Base-by-base conservation (phyloP, 164 flowering plant species). In the Dillenia turbinata region DNA sequence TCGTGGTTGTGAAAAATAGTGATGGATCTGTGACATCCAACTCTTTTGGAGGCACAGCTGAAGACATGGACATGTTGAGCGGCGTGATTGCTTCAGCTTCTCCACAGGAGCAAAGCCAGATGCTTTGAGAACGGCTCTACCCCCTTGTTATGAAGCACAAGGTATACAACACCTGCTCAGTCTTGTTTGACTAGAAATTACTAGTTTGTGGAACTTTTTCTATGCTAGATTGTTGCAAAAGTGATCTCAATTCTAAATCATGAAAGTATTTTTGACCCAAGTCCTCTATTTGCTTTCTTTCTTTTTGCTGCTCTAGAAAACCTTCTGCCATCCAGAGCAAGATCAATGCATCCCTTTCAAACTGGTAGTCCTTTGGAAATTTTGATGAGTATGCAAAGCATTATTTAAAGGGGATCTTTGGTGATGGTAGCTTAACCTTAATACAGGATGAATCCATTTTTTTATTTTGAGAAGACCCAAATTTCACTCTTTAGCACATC, bases 41-140 rank as follows among this genome's bases (percentile, higher is more conserved):
- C 47, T 26, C 81, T 57, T 65, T 54, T 75, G 83, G 65, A 59
- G 47, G 58, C 14, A 68, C 63, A 13, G n/a, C 71, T 50, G 76
- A 75, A 40, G 81, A 75, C 17, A 55, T 78, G n/a, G 84, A 84
- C 64, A 73, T 68, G 73, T 71, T 85, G 73, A 86, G 83, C 69
- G 81, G 79, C 75, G 66, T 74, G 92, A 86, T 89, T 57, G 78
- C 92, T 52, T 83, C 88, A 24, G 83, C 90, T 66, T 48, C 88
- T 24, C 91, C 92, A 1, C 80, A 80, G 57, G 80, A 83, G 54
- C 89, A 85, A 76, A 92, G 88, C 62, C 83, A 77, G 63, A 82
- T 89, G 40, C 80, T 92, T 55, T 96, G 98, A 24, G 92, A 87
- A 73, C 86, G 66, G 11, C 91, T 92, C 44, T 88, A 69, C 63